Base-by-base conservation (phyloP, 169 alveolate species). In the Sarcocystis neurona region DNA sequence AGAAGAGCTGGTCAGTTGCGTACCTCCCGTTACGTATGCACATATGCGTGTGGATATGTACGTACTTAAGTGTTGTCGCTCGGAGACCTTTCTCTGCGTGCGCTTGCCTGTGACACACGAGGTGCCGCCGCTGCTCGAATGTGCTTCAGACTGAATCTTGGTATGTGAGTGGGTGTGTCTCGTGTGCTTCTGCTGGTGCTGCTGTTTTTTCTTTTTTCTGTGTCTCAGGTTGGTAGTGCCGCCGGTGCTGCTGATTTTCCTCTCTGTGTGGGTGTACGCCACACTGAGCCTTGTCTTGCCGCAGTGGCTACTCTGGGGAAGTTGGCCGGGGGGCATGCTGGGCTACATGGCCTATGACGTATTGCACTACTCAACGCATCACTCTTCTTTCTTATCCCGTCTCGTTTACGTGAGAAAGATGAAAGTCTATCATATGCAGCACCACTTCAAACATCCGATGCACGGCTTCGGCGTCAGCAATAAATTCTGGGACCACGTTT, bases 401-500 rank as follows among this genome's bases (percentile, higher is more conserved):
- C 27, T 63, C 3, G 88, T 63, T n/a, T 82, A 91, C 89, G 77
- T 92, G 6, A 85, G 80, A 41, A 56, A 90, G 56, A 78, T 93
- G 85, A 91, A 86, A 50, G 70, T 32, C 27, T 94, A 94, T 70
- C 97, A 94, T 90, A 88, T 94, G 94, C 74, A 86, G 34, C 97
- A 94, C 70, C 97, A 94, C 88, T 92, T 90, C 84, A 91, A 82
- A 47, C 85, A 91, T 75, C 89, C 89, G 8, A 41, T 48, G 32
- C 70, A 60, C 44, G 96, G 96, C 44, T 93, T 68, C 66, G 97
- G 97, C 47, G 95, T 94, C 79, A 79, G 93, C 3, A 68, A 63
- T 74, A 94, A 88, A 43, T 84, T 94, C 60, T 94, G 96, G 97
- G 96, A 94, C 60, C 20, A 63, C 30, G 92, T 94, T 66, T 94